Evolutionary conservation across 768 basidiomycete genomes (phyloP), one percentile per base, ranked within the genome.

Genomic region (Boletus rufocinnamomeus): DNA sequence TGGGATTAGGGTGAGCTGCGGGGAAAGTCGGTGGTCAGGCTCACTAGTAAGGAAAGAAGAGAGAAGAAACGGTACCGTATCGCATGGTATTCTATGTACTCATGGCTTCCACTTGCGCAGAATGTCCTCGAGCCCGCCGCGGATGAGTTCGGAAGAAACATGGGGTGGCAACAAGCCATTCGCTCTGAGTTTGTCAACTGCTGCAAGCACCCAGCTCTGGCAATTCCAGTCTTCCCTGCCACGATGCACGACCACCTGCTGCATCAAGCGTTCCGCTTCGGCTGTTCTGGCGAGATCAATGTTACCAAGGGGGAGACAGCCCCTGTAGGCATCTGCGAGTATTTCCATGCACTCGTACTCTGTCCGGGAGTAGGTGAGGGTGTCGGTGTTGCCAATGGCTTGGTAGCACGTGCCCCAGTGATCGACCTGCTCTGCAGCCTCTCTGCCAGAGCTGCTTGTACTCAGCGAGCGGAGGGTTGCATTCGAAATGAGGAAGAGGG

Each of bases 381-480:
- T 69, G 52, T 72, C 70, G 63, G 54, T 64, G 56, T 72, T 71
- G 37, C 72, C 67, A 56, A 64, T 65, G 53, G 62, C 65, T 35
- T 72, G 70, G 50, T 70, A 58, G 44, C 71, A 73, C n/a, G 63
- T 69, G 49, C 70, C 70, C 63, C 67, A 72, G 59, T 72, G 70
- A 53, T 71, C 72, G 49, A 65, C 59, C 45, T 59, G 59, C 47
- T 63, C 70, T 8, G 69, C 54, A 6, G 51, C 58, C 10, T 66
- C 65, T 48, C 58, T 68, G 23, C 71, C 64, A 6, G 63, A 48
- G 49, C 62, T 69, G 51, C 63, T 71, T 11, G 34, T 34, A 1
- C 34, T 43, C 53, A 72, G 57, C 1, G 71, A 72, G 28, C 62
- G 46, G 4, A 11, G 6, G 27, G 63, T 63, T n/a, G 70, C 66